Conservation (phyloP, 2,329 filamentous ascomycete species). For the Fonsecaea pedrosoi region DNA sequence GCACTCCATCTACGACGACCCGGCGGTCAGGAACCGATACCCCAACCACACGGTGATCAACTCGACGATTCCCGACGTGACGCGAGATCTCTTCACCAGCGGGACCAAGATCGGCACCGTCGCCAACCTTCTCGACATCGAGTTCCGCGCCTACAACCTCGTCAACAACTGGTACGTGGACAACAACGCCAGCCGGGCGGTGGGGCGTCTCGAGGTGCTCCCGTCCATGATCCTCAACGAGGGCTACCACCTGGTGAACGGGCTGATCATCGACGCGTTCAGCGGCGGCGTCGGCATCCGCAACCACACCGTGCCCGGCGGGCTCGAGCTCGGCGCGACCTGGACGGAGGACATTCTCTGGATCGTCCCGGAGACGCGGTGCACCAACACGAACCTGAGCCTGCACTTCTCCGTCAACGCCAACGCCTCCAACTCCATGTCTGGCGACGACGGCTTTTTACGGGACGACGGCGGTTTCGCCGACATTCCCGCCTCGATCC, state of each 20-base stretch:
- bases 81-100: background rate
- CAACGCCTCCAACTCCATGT: constrained; percentile 19
- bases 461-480: constrained; percentile 10
- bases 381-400: constrained; percentile 51
- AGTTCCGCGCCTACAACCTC: constrained; percentile 43
- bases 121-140: constrained; percentile 53
- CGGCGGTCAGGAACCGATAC: background rate
- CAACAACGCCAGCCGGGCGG: background rate
- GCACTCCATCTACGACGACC: constrained; percentile 12
- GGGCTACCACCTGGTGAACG: constrained; percentile 32
- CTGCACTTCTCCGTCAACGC: constrained; percentile 39
- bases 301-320: constrained; percentile 52
- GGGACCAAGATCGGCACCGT: constrained; percentile 39
- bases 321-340: constrained; percentile 43
- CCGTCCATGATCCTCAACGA: constrained; percentile 42
- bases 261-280: constrained; percentile 52
- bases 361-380: constrained; percentile 54
- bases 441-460: constrained; percentile 5
- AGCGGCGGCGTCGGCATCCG: constrained; percentile 55
- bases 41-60: constrained; percentile 22
- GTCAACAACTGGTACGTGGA: constrained; percentile 42
- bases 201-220: background rate
- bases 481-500: background rate
- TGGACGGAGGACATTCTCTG: constrained; percentile 59
- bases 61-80: constrained; percentile 15